phyloP scores from a whole-genome alignment of 805 yeast species.

The Candida germanica region DNA sequence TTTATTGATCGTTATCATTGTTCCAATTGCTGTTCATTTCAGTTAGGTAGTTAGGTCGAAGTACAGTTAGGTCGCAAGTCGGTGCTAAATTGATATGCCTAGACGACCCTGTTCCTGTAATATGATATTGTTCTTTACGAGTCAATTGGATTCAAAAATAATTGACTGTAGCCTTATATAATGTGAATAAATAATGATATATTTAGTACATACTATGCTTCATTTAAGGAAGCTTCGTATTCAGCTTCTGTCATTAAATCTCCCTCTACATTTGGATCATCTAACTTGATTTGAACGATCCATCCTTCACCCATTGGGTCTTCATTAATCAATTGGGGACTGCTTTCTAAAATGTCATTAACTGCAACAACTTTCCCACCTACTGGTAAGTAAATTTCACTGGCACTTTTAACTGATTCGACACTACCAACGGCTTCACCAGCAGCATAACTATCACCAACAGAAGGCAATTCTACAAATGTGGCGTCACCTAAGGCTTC shows the following conservation, averaged over 20 bases:
- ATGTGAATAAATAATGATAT: slow-evolving; percentile 1
- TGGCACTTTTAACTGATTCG: slow-evolving; percentile 91
- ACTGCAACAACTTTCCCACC: slow-evolving; percentile 71
- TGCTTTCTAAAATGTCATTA: slow-evolving; percentile 61
- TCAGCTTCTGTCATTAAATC: slow-evolving; percentile 53
- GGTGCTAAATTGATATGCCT: too few relatives aligned
- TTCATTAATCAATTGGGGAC: slow-evolving; percentile 75
- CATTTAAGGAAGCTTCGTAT: slow-evolving; percentile 54
- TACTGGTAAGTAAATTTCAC: slow-evolving; percentile 89
- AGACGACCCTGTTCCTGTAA: too few relatives aligned
- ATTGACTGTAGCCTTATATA: too few relatives aligned
- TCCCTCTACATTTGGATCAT: slow-evolving; percentile 34
- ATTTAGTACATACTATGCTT: background rate
- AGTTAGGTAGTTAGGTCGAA: too few relatives aligned
- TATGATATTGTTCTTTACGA: too few relatives aligned
- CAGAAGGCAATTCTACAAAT: slow-evolving; percentile 83
- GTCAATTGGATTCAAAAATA: too few relatives aligned
- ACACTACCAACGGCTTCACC: slow-evolving; percentile 91
- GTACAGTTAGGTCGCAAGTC: too few relatives aligned
- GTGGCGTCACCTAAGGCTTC: slow-evolving; percentile 98
- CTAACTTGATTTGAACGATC: slow-evolving; percentile 74
- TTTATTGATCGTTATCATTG: slow-evolving; percentile 81
- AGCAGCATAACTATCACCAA: slow-evolving; percentile 53
- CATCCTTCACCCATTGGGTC: slow-evolving; percentile 96
- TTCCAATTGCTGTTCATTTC: slow-evolving; percentile 91